Evolutionary conservation across 257 asterid genomes (phyloP).

Genomic region (Coffea canephora): DNA sequence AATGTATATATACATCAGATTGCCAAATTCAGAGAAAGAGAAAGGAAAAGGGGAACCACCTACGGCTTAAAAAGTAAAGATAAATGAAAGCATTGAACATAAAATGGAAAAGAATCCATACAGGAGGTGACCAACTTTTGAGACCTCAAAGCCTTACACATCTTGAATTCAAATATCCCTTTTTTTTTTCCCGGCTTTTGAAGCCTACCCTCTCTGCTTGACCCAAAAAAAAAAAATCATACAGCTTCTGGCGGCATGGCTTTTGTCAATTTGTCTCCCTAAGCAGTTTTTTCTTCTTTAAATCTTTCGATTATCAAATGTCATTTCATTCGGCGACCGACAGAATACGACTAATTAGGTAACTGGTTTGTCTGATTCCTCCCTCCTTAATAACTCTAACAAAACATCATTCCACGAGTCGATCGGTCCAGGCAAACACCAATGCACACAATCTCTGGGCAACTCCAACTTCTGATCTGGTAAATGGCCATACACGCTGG

Average conservation of each 20-base stretch:
- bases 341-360: too few species aligned
- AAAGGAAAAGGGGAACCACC: neutral
- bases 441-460: conserved; percentile 58
- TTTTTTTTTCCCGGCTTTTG: too few species aligned
- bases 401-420: conserved; percentile 57
- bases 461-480: conserved; percentile 32
- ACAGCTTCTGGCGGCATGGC: too few species aligned
- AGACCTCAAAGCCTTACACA: too few species aligned
- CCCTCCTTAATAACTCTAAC: conserved; percentile 45
- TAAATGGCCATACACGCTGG: conserved; percentile 61
- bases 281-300: too few species aligned
- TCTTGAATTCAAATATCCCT: too few species aligned
- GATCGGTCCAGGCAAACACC: conserved; percentile 72
- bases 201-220: too few species aligned
- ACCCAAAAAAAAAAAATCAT: too few species aligned
- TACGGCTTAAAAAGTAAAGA: neutral
- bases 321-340: too few species aligned
- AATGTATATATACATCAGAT: neutral
- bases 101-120: neutral
- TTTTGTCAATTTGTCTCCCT: too few species aligned
- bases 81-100: neutral
- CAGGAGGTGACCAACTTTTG: neutral
- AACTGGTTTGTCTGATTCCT: conserved; percentile 15
- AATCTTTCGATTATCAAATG: too few species aligned
- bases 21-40: neutral